Evolutionary conservation across 164 flowering plant genomes (phyloP).

Genomic region (Pachysandra terminalis): DNA sequence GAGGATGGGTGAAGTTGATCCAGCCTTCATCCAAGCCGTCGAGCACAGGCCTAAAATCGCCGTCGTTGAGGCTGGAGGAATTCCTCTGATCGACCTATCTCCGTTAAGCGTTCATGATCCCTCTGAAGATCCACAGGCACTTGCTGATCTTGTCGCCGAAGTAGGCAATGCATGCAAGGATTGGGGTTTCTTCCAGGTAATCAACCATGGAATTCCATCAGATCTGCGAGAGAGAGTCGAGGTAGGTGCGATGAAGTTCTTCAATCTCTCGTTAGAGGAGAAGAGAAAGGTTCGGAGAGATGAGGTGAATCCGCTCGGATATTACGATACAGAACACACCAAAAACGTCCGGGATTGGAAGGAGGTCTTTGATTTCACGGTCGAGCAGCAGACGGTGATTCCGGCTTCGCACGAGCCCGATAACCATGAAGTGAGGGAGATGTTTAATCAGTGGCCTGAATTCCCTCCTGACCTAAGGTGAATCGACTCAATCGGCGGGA

Average conservation of each 20-base stretch:
- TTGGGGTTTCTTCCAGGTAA: constrained; percentile 81
- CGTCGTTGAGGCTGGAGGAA: constrained; percentile 22
- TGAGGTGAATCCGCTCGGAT: constrained; percentile 46
- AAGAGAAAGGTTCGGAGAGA: constrained; percentile 51
- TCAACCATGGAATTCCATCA: constrained; percentile 57
- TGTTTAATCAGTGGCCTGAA: constrained; percentile 46
- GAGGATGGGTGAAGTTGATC: constrained; percentile 38
- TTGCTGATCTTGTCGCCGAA: constrained; percentile 19
- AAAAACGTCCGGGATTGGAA: constrained; percentile 85
- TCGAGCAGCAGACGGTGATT: constrained; percentile 25
- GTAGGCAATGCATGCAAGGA: constrained; percentile 45
- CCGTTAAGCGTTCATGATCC: constrained; percentile 4
- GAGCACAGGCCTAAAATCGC: constrained; percentile 47
- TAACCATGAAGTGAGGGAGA: constrained; percentile 21
- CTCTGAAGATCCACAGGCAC: constrained; percentile 1
- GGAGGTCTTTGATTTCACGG: constrained; percentile 55
- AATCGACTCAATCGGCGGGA: no score
- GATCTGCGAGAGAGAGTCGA: constrained; percentile 24
- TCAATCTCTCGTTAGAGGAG: constrained; percentile 41
- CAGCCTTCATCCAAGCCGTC: constrained; percentile 40
- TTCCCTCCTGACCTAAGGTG: constrained; percentile 22
- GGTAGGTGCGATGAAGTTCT: constrained; percentile 36
- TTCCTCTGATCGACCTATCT: constrained; percentile 55
- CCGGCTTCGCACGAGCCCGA: constrained; percentile 37
- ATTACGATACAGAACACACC: constrained; percentile 55